A percentile compares a stretch with the other conserved stretches of the same genome.
phyloP scores from a whole-genome alignment of 1,284 basidiomycete genomes.

The Meripilus lineatus region DNA sequence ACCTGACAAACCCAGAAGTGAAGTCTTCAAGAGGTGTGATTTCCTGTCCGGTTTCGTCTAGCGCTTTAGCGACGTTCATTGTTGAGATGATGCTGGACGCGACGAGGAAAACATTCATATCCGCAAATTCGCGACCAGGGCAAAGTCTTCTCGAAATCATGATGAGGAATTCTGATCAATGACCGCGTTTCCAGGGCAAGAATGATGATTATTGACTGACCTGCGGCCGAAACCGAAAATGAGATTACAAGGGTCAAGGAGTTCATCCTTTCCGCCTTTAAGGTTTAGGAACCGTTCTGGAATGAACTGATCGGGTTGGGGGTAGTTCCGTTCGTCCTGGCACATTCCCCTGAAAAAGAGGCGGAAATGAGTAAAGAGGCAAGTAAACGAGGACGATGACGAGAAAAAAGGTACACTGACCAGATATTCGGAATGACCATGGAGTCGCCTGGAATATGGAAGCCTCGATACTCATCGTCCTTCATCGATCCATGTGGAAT shows the following conservation, averaged over 20 bases:
- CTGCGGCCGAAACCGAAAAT: constrained; percentile 34
- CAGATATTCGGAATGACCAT: constrained; percentile 46
- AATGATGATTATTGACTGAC: constrained; percentile 23
- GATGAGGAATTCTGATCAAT: constrained; percentile 4
- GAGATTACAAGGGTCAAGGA: constrained; percentile 22
- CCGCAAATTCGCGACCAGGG: constrained; percentile 24
- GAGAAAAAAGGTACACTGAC: constrained; percentile 28
- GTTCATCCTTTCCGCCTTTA: constrained; percentile 16
- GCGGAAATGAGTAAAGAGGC: neutral
- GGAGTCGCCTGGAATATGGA: constrained; percentile 39
- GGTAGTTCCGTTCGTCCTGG: constrained; percentile 21
- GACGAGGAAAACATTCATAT: constrained; percentile 20
- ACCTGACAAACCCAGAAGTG: constrained; percentile 20
- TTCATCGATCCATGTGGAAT: constrained; percentile 45
- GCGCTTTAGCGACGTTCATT: constrained; percentile 18
- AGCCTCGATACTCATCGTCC: constrained; percentile 46
- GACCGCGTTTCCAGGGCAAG: neutral
- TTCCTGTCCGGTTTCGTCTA: constrained; percentile 16
- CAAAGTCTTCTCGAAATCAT: constrained; percentile 13
- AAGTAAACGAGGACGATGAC: neutral
- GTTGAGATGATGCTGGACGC: constrained; percentile 18
- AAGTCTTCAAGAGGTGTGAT: constrained; percentile 19
- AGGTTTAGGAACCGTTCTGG: constrained; percentile 28
- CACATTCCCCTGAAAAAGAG: constrained; percentile 26
- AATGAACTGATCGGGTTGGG: constrained; percentile 22